phyloP scores from a whole-genome alignment of 345 rosid genomes.

The Eutrema heterophyllum region DNA sequence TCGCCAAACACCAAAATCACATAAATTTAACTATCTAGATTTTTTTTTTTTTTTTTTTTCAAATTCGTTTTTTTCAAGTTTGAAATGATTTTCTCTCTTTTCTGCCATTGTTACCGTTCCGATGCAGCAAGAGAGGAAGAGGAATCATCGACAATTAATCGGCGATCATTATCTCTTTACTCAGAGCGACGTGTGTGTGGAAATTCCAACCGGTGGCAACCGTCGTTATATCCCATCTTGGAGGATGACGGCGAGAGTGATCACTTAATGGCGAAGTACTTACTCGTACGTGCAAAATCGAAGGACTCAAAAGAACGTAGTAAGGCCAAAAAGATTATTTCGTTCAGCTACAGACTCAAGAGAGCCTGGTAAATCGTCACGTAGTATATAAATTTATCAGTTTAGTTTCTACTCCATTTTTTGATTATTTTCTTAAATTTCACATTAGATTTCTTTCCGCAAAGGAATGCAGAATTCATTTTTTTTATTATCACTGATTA shows the following conservation, averaged over 20 bases:
- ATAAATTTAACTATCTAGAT: neutral
- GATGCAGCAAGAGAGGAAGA: neutral
- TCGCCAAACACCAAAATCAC: neutral
- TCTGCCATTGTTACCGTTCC: conserved; percentile 15
- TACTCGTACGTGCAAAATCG: neutral
- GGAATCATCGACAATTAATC: neutral
- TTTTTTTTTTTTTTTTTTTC: neutral
- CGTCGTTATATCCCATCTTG: conserved; percentile 23
- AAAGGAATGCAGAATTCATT: neutral
- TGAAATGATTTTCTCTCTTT: conserved; percentile 4
- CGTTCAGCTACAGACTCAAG: neutral
- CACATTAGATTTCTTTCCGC: too few species aligned
- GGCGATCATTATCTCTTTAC: neutral
- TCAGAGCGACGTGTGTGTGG: neutral
- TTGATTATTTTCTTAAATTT: too few species aligned
- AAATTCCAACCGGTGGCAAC: conserved; percentile 21
- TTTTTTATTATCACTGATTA: neutral
- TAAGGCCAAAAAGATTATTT: neutral
- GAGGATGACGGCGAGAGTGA: conserved; percentile 7
- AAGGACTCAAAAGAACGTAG: conserved; percentile 16
- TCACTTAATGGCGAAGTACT: neutral
- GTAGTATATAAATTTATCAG: neutral
- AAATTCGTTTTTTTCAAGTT: neutral
- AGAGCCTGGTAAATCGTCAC: conserved; percentile 8
- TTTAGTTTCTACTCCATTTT: too few species aligned